Conservation (phyloP, 768 basidiomycete genomes). For the Leccinum rimulosum region DNA sequence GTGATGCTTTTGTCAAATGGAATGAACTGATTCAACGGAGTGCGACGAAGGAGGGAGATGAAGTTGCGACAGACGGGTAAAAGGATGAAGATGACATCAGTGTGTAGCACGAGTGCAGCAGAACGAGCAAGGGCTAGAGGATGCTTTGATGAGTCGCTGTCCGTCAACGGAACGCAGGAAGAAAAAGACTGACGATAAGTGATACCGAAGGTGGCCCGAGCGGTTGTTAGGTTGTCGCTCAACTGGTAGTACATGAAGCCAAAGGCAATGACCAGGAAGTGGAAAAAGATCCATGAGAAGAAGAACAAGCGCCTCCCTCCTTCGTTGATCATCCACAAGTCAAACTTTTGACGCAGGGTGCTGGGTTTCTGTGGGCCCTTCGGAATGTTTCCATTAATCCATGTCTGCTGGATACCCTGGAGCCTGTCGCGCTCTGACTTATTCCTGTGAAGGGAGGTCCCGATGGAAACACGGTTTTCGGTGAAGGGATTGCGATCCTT, state of each 20-base stretch:
- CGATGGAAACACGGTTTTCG: conserved; percentile 45
- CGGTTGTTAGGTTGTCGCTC: conserved; percentile 72
- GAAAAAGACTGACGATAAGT: conserved; percentile 61
- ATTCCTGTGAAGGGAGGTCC: conserved; percentile 70
- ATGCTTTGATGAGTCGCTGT: not conserved
- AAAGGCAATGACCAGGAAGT: conserved; percentile 71
- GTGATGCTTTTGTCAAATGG: conserved; percentile 93
- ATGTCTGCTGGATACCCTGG: conserved; percentile 77
- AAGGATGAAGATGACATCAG: conserved; percentile 91
- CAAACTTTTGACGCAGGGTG: conserved; percentile 46
- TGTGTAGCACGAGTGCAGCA: conserved; percentile 86
- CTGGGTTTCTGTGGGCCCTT: conserved; percentile 36
- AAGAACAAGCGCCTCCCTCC: conserved; percentile 81
- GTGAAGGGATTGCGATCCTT: conserved; percentile 50
- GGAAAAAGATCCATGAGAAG: conserved; percentile 75
- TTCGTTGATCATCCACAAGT: conserved; percentile 93
- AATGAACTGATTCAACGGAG: conserved; percentile 80
- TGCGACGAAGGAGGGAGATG: conserved; percentile 83
- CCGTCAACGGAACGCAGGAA: not conserved
- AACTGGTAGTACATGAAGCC: conserved; percentile 75
- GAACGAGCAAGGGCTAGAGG: conserved; percentile 75
- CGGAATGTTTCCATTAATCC: conserved; percentile 34
- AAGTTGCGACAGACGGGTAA: conserved; percentile 95
- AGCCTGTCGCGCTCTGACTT: conserved; percentile 80
- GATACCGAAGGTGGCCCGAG: conserved; percentile 68